Evolutionary conservation across 2,329 filamentous ascomycete species (phyloP).

Genomic region (Aspergillus amoenus): DNA sequence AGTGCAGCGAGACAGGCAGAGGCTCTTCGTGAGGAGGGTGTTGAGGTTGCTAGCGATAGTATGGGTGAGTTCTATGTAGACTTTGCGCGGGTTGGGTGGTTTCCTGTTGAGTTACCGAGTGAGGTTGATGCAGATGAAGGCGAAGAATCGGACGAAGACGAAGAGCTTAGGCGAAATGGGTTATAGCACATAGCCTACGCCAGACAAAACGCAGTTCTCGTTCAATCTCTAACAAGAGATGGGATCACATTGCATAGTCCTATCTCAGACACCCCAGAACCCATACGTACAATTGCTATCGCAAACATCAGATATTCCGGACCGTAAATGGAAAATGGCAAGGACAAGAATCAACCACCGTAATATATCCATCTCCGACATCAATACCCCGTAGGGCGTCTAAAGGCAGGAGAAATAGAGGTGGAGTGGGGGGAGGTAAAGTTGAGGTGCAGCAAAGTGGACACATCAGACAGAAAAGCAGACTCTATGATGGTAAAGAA

Average conservation of each 20-base stretch:
- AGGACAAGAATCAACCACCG: slow-evolving; percentile 2
- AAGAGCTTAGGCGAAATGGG: neutral
- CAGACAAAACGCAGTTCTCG: neutral
- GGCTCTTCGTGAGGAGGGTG: slow-evolving; percentile 41
- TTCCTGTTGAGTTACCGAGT: slow-evolving; percentile 51
- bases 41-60: slow-evolving; percentile 40
- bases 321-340: neutral
- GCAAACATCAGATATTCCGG: slow-evolving; percentile 7
- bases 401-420: neutral
- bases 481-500: slow-evolving; percentile 5
- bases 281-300: slow-evolving; percentile 8
- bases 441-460: neutral
- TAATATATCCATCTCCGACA: slow-evolving; percentile 8
- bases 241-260: slow-evolving; percentile 8
- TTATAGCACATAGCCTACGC: neutral
- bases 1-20: slow-evolving; percentile 45
- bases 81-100: slow-evolving; percentile 47
- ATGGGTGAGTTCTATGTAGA: slow-evolving; percentile 48
- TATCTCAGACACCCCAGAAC: slow-evolving; percentile 7
- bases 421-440: neutral
- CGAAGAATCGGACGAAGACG: slow-evolving; percentile 9
- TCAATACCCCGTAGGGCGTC: slow-evolving; percentile 6
- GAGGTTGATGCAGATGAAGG: slow-evolving; percentile 31
- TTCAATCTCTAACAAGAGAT: slow-evolving; percentile 8
- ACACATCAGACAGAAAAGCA: neutral